These are phyloP conservation scores for Globisporangium paddicum DNA, from an alignment of 352 stramenopile genomes.

Conservation along the genomic window DNA sequence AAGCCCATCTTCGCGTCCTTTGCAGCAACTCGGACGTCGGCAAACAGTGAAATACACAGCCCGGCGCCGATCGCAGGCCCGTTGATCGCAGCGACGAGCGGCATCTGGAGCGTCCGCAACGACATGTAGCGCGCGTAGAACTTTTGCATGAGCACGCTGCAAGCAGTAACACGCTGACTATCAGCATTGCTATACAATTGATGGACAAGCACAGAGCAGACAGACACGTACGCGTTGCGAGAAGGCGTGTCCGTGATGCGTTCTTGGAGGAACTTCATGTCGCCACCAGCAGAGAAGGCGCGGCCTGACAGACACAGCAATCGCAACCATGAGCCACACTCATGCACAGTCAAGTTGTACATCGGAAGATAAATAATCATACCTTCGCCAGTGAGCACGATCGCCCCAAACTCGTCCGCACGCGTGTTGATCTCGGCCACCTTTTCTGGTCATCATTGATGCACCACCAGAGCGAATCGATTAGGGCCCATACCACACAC, in stretches of 20 bases:
- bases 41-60: constrained; percentile 80
- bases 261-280: constrained; percentile 77
- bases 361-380: background rate
- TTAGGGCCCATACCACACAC: background rate
- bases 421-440: constrained; percentile 47
- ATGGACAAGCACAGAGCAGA: background rate
- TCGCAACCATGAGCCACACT: background rate
- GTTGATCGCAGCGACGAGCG: constrained; percentile 83
- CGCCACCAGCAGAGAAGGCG: constrained; percentile 85
- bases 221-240: constrained; percentile 48
- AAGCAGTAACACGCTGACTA: background rate
- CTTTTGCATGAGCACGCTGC: constrained; percentile 69
- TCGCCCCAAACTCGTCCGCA: constrained; percentile 48
- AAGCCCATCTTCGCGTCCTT: constrained; percentile 81
- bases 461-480: background rate
- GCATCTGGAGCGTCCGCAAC: constrained; percentile 72
- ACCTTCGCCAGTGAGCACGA: constrained; percentile 75
- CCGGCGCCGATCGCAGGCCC: constrained; percentile 76
- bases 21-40: constrained; percentile 67
- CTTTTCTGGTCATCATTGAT: constrained; percentile 20
- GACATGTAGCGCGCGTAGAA: constrained; percentile 85
- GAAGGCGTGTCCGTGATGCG: constrained; percentile 58
- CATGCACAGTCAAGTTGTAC: background rate
- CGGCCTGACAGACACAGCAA: constrained; percentile 17
- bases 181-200: background rate